These are phyloP conservation scores for Kodamaea suecica DNA, from an alignment of 1,139 yeast genomes.

Conservation along the genomic window DNA sequence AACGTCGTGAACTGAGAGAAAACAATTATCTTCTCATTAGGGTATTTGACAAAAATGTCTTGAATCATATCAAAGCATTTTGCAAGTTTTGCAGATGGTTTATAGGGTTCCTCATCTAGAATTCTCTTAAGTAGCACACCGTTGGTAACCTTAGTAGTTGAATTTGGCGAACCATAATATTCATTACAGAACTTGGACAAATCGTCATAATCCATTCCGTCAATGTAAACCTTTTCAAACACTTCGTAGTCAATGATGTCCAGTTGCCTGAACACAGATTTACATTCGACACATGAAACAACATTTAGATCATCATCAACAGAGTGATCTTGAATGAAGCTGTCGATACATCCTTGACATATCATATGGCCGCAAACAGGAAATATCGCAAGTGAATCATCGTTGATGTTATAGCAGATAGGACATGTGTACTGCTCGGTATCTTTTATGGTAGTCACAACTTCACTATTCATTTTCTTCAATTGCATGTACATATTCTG, in stretches of 20 bases:
- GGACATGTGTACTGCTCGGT: constrained; percentile 53
- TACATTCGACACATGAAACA: constrained; percentile 57
- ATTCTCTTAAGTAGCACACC: constrained; percentile 4
- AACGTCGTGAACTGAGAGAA: constrained; percentile 84
- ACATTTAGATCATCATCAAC: constrained; percentile 32
- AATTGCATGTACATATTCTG: constrained; percentile 20
- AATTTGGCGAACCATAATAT: constrained; percentile 5
- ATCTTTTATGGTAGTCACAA: constrained; percentile 15
- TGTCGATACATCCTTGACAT: constrained; percentile 59
- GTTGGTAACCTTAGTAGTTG: constrained; percentile 10
- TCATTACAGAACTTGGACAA: constrained; percentile 12
- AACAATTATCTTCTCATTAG: constrained; percentile 65
- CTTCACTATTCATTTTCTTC: constrained; percentile 13
- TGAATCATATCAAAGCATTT: constrained; percentile 46
- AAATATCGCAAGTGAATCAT: constrained; percentile 40
- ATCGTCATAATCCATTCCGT: constrained; percentile 16
- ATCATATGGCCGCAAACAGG: constrained; percentile 68
- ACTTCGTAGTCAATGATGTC: constrained; percentile 49
- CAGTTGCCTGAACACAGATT: constrained; percentile 34
- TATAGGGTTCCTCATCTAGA: constrained; percentile 30
- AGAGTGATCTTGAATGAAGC: constrained; percentile 44
- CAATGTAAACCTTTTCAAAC: constrained; percentile 46
- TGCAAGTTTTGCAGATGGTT: constrained; percentile 54
- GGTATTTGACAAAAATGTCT: constrained; percentile 37
- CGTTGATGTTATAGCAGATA: constrained; percentile 58